These are phyloP conservation scores for Fusarium tricinctum DNA, from an alignment of 2,329 filamentous ascomycete species.

Conservation along the genomic window DNA sequence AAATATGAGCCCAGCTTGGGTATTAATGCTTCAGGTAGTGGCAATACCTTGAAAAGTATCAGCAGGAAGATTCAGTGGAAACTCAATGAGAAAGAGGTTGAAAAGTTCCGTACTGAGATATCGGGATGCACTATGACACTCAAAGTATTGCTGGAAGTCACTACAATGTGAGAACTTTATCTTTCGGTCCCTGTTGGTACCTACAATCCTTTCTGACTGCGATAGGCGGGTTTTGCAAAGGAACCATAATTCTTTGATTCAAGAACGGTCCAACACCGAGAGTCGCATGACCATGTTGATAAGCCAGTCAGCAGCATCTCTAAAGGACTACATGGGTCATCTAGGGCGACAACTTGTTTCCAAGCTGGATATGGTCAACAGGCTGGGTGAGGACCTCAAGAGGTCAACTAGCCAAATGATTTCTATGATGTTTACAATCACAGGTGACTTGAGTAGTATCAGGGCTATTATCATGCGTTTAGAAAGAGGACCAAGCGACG, in stretches of 20 bases:
- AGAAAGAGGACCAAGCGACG: background rate
- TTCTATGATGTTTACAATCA: background rate
- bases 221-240: background rate
- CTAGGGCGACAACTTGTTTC: background rate
- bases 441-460: background rate
- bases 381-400: background rate
- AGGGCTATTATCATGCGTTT: background rate
- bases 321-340: background rate
- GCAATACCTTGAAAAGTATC: fast-evolving
- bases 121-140: background rate
- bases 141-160: background rate
- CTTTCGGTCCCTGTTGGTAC: too few species aligned
- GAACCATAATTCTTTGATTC: background rate
- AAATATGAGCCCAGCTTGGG: background rate
- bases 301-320: background rate
- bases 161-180: background rate
- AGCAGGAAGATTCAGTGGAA: background rate
- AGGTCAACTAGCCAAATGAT: background rate
- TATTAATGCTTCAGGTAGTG: fast-evolving
- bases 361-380: background rate
- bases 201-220: background rate
- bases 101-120: background rate
- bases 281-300: background rate
- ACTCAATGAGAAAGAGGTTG: background rate
- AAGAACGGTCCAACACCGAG: background rate